Evolutionary conservation across 371 early-diverging fungal genomes (phyloP).

Genomic region (Mucor velutinosus): DNA sequence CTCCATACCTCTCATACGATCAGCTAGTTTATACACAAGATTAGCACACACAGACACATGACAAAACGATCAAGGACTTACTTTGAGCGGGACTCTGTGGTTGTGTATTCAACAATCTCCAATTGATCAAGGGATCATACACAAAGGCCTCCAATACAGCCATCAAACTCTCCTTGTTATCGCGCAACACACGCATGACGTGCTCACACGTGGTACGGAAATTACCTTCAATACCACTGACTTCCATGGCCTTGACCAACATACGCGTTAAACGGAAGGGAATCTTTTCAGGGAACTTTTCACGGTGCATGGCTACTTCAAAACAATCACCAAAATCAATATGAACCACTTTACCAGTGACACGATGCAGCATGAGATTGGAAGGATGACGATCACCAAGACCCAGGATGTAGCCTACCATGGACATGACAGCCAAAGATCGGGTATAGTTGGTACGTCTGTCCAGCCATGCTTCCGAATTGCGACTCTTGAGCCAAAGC

Average conservation of each 20-base stretch:
- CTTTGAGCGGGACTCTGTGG: constrained; percentile 48
- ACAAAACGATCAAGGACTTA: constrained; percentile 10
- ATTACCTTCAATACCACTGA: constrained; percentile 93
- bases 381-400: constrained; percentile 98
- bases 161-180: constrained; percentile 97
- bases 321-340: constrained; percentile 99
- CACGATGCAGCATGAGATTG: constrained; percentile 94
- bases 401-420: constrained; percentile 98
- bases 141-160: constrained; percentile 98
- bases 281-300: constrained; percentile 97
- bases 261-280: constrained; percentile 99
- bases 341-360: constrained; percentile 96
- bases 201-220: constrained; percentile 96
- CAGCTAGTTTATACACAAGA: constrained; percentile 18
- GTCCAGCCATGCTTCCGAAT: constrained; percentile 96
- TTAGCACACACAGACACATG: not conserved
- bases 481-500: constrained; percentile 95
- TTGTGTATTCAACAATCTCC: constrained; percentile 67
- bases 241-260: constrained; percentile 98
- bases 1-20: constrained; percentile 46
- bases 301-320: constrained; percentile 97
- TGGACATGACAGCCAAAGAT: constrained; percentile 97
- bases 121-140: constrained; percentile 96
- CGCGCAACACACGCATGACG: constrained; percentile 95
- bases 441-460: constrained; percentile 96